Conservation (phyloP, 192 early-diverging fungal species). For the Globomyces pollinis-pini region DNA sequence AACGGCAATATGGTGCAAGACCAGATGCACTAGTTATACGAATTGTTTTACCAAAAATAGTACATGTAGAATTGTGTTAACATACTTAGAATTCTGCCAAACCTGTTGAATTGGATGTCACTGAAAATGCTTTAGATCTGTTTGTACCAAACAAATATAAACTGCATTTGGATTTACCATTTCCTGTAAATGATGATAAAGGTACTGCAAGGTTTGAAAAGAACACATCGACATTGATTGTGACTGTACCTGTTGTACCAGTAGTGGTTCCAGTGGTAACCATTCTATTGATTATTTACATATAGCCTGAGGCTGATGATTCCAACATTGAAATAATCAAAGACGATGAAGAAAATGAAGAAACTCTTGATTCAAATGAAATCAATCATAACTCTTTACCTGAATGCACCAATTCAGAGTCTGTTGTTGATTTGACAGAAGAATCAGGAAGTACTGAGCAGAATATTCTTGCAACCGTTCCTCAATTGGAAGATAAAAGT, state of each 20-base stretch:
- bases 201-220: slow-evolving; percentile 41
- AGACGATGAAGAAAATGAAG: neutral
- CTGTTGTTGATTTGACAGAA: neutral
- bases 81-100: slow-evolving; percentile 11
- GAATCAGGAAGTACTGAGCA: neutral
- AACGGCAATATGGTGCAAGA: slow-evolving; percentile 22
- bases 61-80: slow-evolving; percentile 22
- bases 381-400: neutral
- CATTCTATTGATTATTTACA: neutral
- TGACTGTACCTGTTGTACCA: slow-evolving; percentile 35
- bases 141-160: slow-evolving; percentile 24
- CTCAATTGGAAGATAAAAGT: neutral
- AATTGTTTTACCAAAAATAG: slow-evolving; percentile 33
- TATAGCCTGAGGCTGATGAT: neutral
- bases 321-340: neutral
- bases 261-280: neutral
- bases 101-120: slow-evolving; percentile 22
- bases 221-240: slow-evolving; percentile 19
- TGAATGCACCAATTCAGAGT: neutral
- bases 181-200: slow-evolving; percentile 27
- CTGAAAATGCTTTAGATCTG: slow-evolving; percentile 16
- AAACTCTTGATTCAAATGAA: neutral
- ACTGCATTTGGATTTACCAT: slow-evolving; percentile 34
- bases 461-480: neutral
- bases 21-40: slow-evolving; percentile 37